These are phyloP conservation scores for Sugiyamaella sp. DNA, from an alignment of 1,139 yeast genomes.

Conservation along the genomic window DNA sequence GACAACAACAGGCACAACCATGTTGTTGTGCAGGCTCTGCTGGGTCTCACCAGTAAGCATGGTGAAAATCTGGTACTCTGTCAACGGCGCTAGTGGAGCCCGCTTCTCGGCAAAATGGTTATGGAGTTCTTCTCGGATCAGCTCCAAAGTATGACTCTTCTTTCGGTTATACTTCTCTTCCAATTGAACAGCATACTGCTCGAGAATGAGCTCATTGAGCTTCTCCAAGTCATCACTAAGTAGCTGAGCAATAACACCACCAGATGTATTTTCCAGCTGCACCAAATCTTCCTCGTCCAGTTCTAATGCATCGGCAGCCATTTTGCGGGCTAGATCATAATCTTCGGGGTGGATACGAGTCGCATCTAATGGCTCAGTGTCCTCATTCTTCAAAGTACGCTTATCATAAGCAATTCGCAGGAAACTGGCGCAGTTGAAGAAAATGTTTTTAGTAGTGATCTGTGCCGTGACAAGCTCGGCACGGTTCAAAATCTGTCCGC, in stretches of 20 bases:
- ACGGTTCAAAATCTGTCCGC: constrained; percentile 67
- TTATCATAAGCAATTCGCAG: constrained; percentile 74
- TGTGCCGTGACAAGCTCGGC: constrained; percentile 79
- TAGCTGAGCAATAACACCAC: constrained; percentile 83
- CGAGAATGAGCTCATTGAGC: constrained; percentile 83
- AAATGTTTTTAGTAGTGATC: constrained; percentile 76
- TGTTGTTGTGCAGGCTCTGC: constrained; percentile 66
- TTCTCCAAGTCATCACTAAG: constrained; percentile 83
- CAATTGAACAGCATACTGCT: constrained; percentile 91
- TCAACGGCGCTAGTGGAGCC: constrained; percentile 67
- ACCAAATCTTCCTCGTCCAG: constrained; percentile 92
- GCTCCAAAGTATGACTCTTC: constrained; percentile 80
- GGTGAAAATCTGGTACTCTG: constrained; percentile 74
- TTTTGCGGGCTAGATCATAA: constrained; percentile 90
- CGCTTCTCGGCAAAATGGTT: constrained; percentile 87
- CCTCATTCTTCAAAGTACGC: constrained; percentile 53
- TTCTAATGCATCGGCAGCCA: constrained; percentile 98
- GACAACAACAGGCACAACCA: constrained; percentile 77
- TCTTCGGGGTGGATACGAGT: constrained; percentile 98
- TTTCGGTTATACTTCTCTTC: constrained; percentile 74
- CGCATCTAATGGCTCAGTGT: constrained; percentile 83
- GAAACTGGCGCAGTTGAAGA: constrained; percentile 91
- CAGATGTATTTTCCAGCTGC: constrained; percentile 64
- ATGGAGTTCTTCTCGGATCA: constrained; percentile 86
- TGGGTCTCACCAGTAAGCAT: constrained; percentile 87